These are phyloP conservation scores for Candida nemodendra DNA, from an alignment of 805 yeast species.

Conservation along the genomic window DNA sequence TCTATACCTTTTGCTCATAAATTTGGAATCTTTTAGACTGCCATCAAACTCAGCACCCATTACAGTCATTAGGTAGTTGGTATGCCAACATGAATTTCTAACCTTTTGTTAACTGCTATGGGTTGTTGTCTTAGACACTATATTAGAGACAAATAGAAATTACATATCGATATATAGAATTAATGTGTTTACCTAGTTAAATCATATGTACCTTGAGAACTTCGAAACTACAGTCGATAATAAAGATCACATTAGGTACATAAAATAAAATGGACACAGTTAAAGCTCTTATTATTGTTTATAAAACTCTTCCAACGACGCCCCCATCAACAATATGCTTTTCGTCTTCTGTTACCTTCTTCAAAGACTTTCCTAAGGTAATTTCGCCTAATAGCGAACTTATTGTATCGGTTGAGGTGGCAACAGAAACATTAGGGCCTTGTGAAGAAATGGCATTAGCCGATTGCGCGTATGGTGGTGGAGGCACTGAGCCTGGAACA, in stretches of 20 bases:
- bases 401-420: conserved; percentile 33
- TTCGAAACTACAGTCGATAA: no score
- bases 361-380: conserved; percentile 48
- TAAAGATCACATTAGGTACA: no score
- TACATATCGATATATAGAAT: conserved; percentile 1
- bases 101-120: no score
- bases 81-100: no score
- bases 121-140: no score
- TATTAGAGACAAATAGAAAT: conserved; percentile 3
- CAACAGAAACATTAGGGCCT: conserved; percentile 9
- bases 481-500: conserved; percentile 3
- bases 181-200: neutral
- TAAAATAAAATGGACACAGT: no score
- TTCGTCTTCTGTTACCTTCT: conserved; percentile 48
- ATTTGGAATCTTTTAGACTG: conserved; percentile 18
- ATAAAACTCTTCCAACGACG: conserved; percentile 50
- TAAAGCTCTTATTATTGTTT: no score
- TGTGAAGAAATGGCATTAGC: conserved; percentile 28
- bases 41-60: conserved; percentile 3
- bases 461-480: conserved; percentile 27
- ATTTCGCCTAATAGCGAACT: conserved; percentile 55
- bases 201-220: no score
- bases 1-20: conserved; percentile 16
- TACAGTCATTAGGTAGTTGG: no score
- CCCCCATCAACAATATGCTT: conserved; percentile 46